A percentile compares a stretch with the other conserved stretches of the same genome.
These are phyloP conservation scores for Mrakia hoshinonis DNA, from an alignment of 768 basidiomycete genomes.

Conservation along the genomic window DNA sequence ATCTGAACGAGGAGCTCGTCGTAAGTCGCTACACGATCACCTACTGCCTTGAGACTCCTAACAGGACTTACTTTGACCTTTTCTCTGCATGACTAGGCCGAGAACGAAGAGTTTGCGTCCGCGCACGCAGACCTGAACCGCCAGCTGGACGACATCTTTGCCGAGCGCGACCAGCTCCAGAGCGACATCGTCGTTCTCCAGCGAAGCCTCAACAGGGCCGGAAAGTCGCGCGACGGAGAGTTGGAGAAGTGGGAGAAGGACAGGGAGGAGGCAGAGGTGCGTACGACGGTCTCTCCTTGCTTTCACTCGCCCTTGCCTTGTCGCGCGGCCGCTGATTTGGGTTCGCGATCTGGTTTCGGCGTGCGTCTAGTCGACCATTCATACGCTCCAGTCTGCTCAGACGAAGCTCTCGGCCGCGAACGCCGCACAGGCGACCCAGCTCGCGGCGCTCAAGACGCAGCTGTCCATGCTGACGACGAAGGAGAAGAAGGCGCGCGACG, in stretches of 20 bases:
- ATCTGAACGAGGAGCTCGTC: conserved; percentile 12
- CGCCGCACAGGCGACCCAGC: background rate
- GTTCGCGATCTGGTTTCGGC: background rate
- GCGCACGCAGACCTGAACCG: conserved; percentile 1
- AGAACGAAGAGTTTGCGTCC: conserved; percentile 4
- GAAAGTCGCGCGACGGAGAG: background rate
- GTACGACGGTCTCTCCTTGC: too few relatives aligned
- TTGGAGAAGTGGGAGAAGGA: conserved; percentile 16
- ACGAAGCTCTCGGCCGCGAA: background rate
- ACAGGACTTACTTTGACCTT: background rate
- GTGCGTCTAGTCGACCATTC: background rate
- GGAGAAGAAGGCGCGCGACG: conserved; percentile 14
- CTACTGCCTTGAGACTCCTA: too few relatives aligned
- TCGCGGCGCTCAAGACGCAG: conserved; percentile 2
- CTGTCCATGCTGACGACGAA: background rate
- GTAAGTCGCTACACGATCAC: background rate
- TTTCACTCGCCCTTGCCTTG: too few relatives aligned
- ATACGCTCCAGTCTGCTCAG: background rate
- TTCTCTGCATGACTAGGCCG: background rate
- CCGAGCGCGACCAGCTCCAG: conserved; percentile 13
- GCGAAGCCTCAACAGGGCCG: conserved; percentile 1
- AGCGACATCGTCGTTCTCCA: conserved; percentile 4
- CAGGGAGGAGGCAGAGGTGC: background rate
- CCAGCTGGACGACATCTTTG: conserved; percentile 4
- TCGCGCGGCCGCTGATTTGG: too few relatives aligned